A percentile compares a stretch with the other conserved stretches of the same genome.
phyloP scores from a whole-genome alignment of 257 asterid genomes.

The Capsicum chinense region DNA sequence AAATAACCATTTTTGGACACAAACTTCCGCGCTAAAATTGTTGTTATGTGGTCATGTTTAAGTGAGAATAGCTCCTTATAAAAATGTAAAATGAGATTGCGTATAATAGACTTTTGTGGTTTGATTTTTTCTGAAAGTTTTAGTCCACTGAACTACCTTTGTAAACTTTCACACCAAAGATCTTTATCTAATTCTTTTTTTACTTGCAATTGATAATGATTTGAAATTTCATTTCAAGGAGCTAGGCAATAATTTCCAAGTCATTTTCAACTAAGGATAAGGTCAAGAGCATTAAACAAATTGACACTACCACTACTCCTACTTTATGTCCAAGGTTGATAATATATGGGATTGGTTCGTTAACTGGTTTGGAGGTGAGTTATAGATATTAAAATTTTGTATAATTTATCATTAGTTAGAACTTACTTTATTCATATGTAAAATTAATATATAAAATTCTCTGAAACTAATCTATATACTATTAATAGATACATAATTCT shows the following conservation, averaged over 20 bases:
- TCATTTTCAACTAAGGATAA: conserved; percentile 24
- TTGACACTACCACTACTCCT: background rate
- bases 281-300: background rate
- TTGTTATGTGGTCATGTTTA: too few species aligned
- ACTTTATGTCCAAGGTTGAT: background rate
- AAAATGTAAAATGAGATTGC: too few species aligned
- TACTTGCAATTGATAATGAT: background rate
- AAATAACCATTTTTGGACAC: background rate
- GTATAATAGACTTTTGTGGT: too few species aligned
- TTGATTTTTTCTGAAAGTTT: too few species aligned
- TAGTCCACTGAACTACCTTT: too few species aligned
- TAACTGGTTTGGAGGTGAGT: background rate
- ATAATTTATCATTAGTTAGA: background rate
- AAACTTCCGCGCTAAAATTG: too few species aligned
- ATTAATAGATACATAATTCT: background rate
- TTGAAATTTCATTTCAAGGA: background rate
- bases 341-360: accelerated
- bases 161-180: background rate
- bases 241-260: background rate
- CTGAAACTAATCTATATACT: background rate
- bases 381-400: background rate
- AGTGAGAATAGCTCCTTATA: too few species aligned
- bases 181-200: background rate
- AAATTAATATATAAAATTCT: background rate
- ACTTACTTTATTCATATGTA: accelerated